Percentiles rank a stretch among this genome's conserved stretches.
Evolutionary conservation across 768 basidiomycete species (phyloP).

Genomic region (Mrakia hoshinonis): DNA sequence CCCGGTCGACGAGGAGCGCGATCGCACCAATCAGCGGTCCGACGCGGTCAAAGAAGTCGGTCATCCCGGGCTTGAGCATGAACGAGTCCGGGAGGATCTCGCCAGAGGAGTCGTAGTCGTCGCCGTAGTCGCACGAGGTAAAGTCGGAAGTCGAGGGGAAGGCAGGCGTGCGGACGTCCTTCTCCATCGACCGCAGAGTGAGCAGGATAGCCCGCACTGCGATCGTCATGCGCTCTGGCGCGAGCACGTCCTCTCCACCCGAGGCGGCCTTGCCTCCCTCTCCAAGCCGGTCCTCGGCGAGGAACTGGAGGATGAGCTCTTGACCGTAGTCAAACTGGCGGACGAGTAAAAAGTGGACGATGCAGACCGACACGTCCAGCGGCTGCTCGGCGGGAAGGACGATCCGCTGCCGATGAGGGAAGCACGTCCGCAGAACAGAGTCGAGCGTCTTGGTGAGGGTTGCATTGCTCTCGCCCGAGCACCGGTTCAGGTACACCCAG

Average conservation of each 20-base stretch:
- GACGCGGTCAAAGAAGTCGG: conserved; percentile 62
- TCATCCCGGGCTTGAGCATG: conserved; percentile 57
- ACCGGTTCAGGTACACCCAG: conserved; percentile 94
- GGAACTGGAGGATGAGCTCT: conserved; percentile 68
- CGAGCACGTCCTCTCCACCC: background rate
- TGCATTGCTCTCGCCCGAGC: conserved; percentile 65
- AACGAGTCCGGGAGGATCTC: conserved; percentile 51
- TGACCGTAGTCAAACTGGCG: conserved; percentile 77
- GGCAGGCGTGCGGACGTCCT: conserved; percentile 57
- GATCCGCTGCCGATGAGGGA: conserved; percentile 58
- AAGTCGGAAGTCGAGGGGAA: conserved; percentile 78
- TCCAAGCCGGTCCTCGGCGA: conserved; percentile 38
- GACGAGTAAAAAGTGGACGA: conserved; percentile 71
- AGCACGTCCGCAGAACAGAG: conserved; percentile 61
- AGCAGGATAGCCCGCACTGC: conserved; percentile 68
- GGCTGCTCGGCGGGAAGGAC: conserved; percentile 65
- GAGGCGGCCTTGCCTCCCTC: conserved; percentile 1
- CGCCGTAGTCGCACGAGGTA: conserved; percentile 52
- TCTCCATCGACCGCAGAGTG: conserved; percentile 62
- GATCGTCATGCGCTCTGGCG: conserved; percentile 62
- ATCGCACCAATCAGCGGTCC: conserved; percentile 53
- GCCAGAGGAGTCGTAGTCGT: conserved; percentile 42
- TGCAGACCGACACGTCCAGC: conserved; percentile 64
- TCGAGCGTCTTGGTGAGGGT: conserved; percentile 76
- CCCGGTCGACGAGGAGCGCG: conserved; percentile 53